Conservation (phyloP, 2,329 filamentous ascomycete genomes). For the Paracoccidioides lutzii region DNA sequence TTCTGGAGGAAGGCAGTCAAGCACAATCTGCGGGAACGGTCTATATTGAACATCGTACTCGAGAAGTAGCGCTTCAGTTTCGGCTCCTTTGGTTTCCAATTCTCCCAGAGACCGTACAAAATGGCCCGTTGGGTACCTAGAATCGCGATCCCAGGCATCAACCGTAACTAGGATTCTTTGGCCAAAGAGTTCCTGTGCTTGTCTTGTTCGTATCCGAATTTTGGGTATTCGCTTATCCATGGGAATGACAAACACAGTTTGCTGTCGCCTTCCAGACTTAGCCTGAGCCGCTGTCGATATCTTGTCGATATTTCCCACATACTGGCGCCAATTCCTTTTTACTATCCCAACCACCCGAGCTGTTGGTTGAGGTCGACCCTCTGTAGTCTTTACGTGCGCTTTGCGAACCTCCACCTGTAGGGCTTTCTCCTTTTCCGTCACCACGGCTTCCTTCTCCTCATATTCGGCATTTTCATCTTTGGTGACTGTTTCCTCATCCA, state of each 20-base stretch:
- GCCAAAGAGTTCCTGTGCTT: slow-evolving; percentile 75
- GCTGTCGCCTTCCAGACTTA: slow-evolving; percentile 68
- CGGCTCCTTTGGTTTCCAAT: slow-evolving; percentile 90
- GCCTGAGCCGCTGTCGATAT: slow-evolving; percentile 63
- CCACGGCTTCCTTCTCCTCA: slow-evolving; percentile 59
- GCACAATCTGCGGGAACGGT: slow-evolving; percentile 86
- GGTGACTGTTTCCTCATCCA: slow-evolving; percentile 84
- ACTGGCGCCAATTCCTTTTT: slow-evolving; percentile 95
- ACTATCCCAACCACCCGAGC: slow-evolving; percentile 83
- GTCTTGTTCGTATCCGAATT: slow-evolving; percentile 81
- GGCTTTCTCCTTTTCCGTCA: slow-evolving; percentile 78
- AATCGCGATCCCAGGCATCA: slow-evolving; percentile 89
- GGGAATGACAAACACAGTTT: slow-evolving; percentile 86
- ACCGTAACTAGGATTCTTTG: slow-evolving; percentile 89
- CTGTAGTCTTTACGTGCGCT: slow-evolving; percentile 61
- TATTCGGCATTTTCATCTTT: slow-evolving; percentile 87
- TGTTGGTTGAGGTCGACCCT: slow-evolving; percentile 75
- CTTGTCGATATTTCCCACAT: slow-evolving; percentile 87
- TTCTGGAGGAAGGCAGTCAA: slow-evolving; percentile 83
- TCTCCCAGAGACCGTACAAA: slow-evolving; percentile 88
- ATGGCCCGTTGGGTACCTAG: slow-evolving; percentile 82
- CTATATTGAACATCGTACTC: slow-evolving; percentile 98
- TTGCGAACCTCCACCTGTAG: slow-evolving; percentile 85
- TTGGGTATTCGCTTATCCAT: slow-evolving; percentile 99
- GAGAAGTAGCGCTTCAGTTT: slow-evolving; percentile 84